phyloP scores from a whole-genome alignment of 2,329 filamentous ascomycete species.

The Helicocarpus griseus region DNA sequence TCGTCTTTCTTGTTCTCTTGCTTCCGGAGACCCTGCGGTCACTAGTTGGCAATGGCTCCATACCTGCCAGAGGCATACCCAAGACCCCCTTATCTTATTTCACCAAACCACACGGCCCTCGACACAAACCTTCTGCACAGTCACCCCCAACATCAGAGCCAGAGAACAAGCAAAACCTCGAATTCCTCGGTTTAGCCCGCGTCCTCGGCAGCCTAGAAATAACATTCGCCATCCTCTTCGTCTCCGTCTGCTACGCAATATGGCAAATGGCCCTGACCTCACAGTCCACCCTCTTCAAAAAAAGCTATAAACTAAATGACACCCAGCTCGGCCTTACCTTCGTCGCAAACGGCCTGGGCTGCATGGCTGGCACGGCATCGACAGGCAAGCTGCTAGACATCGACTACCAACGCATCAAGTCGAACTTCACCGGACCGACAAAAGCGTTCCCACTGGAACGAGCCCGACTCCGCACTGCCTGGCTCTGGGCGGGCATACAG shows the following conservation, averaged over 20 bases:
- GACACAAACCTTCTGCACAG: conserved; percentile 5
- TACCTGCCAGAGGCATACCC: not conserved
- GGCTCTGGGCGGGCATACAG: conserved; percentile 37
- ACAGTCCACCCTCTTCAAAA: conserved; percentile 41
- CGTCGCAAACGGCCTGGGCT: conserved; percentile 47
- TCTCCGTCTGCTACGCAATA: conserved; percentile 43
- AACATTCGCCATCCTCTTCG: conserved; percentile 37
- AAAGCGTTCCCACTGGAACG: conserved; percentile 39
- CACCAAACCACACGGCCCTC: conserved; percentile 6
- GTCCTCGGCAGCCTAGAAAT: conserved; percentile 40
- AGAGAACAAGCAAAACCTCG: not conserved
- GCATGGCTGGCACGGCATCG: conserved; percentile 43
- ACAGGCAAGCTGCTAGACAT: conserved; percentile 44
- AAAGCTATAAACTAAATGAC: conserved; percentile 34
- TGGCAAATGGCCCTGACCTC: conserved; percentile 49
- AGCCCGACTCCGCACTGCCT: conserved; percentile 42
- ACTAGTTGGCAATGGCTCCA: conserved; percentile 25
- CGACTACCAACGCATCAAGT: conserved; percentile 40
- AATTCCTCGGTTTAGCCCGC: conserved; percentile 30
- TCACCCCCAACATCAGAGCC: conserved; percentile 7
- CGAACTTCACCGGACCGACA: conserved; percentile 15
- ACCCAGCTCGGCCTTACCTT: conserved; percentile 43
- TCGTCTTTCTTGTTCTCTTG: conserved; percentile 23
- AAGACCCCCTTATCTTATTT: conserved; percentile 14
- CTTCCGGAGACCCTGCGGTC: conserved; percentile 34